Percentiles rank a stretch among this genome's conserved stretches.
These are phyloP conservation scores for Calophaca sinica DNA, from an alignment of 306 rosid species.

Conservation along the genomic window DNA sequence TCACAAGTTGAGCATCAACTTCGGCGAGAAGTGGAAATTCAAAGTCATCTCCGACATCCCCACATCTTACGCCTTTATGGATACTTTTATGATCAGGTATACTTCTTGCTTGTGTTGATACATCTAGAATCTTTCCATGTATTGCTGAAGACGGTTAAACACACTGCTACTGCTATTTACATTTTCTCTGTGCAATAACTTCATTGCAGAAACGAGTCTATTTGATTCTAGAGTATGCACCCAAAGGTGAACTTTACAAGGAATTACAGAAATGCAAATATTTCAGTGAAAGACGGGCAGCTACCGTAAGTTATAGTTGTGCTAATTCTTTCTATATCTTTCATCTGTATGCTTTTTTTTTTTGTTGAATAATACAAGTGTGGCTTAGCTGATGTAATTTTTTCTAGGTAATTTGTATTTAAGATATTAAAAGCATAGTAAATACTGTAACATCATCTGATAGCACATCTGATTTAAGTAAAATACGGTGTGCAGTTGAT, in stretches of 20 bases:
- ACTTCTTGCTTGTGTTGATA: slow-evolving; percentile 27
- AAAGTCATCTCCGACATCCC: slow-evolving; percentile 97
- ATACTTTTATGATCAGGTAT: slow-evolving; percentile 94
- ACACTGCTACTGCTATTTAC: slow-evolving; percentile 9
- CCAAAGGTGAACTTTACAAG: slow-evolving; percentile 99
- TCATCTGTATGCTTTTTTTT: no score
- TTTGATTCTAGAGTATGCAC: slow-evolving; percentile 93
- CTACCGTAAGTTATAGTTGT: slow-evolving; percentile 74
- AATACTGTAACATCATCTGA: background rate
- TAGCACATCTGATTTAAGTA: background rate
- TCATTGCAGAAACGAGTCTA: slow-evolving; percentile 90
- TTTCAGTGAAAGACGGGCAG: slow-evolving; percentile 98
- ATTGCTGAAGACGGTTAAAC: slow-evolving; percentile 11
- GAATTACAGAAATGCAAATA: slow-evolving; percentile 95
- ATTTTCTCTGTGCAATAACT: slow-evolving; percentile 7
- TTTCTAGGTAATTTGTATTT: background rate
- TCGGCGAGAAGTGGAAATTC: slow-evolving; percentile 96
- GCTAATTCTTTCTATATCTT: background rate
- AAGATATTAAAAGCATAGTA: background rate
- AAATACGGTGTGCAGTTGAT: background rate
- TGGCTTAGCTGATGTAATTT: slow-evolving; percentile 1
- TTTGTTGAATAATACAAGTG: no score
- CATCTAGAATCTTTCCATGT: background rate
- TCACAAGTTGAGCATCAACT: slow-evolving; percentile 99
- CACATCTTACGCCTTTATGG: slow-evolving; percentile 94